Conservation (phyloP, 1,139 yeast species). For the Pichia cactophila region DNA sequence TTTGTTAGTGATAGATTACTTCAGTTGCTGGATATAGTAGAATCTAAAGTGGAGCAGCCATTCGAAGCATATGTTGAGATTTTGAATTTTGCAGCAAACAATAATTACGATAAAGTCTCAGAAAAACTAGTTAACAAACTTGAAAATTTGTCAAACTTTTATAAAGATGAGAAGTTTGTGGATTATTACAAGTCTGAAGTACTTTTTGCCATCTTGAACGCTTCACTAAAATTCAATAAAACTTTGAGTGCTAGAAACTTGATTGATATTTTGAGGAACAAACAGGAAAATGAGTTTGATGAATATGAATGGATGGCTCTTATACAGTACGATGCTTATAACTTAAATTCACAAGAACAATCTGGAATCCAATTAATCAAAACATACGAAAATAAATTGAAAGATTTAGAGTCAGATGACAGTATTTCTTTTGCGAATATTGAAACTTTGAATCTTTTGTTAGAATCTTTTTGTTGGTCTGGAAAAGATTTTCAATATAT, state of each 20-base stretch:
- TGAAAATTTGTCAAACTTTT: conserved; percentile 15
- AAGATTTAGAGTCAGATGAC: conserved; percentile 4
- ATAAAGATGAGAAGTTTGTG: conserved; percentile 9
- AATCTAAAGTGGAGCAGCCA: conserved; percentile 16
- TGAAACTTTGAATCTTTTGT: conserved; percentile 20
- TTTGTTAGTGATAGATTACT: conserved; percentile 18
- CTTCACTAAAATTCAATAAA: conserved; percentile 20
- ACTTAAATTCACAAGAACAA: conserved; percentile 2
- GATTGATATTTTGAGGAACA: conserved; percentile 9
- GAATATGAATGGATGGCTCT: conserved; percentile 23
- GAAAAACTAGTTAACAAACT: conserved; percentile 16
- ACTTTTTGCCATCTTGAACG: conserved; percentile 20
- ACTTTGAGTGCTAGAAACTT: conserved; percentile 13
- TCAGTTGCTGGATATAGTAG: conserved; percentile 15
- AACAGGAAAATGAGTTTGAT: conserved; percentile 13
- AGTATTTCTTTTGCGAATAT: conserved; percentile 18
- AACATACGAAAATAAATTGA: conserved; percentile 14
- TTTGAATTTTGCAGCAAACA: conserved; percentile 24
- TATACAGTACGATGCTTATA: conserved; percentile 19
- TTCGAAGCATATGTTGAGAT: conserved; percentile 23
- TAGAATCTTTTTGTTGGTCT: conserved; percentile 24
- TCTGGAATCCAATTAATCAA: conserved; percentile 15
- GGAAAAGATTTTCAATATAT: conserved; percentile 21
- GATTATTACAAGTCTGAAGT: conserved; percentile 21
- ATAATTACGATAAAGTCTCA: conserved; percentile 22